These are phyloP conservation scores for Exophiala calicioides DNA, from an alignment of 2,329 filamentous ascomycete species.

Conservation along the genomic window DNA sequence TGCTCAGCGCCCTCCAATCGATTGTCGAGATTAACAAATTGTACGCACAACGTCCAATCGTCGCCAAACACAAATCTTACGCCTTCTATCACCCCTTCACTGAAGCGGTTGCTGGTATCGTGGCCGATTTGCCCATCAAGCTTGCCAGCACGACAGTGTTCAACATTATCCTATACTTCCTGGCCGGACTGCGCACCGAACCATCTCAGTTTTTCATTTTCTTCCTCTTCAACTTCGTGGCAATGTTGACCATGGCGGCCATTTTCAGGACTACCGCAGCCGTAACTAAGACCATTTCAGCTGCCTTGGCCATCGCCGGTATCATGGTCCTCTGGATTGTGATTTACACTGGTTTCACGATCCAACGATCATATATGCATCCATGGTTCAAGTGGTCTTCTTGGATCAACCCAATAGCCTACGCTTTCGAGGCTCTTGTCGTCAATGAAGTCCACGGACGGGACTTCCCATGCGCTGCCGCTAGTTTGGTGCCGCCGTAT, in stretches of 20 bases:
- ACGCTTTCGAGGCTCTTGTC: slow-evolving; percentile 43
- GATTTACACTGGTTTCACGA: slow-evolving; percentile 48
- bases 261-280: slow-evolving; percentile 60
- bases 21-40: slow-evolving; percentile 68
- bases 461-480: slow-evolving; percentile 22
- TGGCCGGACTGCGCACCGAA: slow-evolving; percentile 57
- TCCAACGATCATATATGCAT: slow-evolving; percentile 52
- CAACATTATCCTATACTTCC: slow-evolving; percentile 63
- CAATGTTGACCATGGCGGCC: slow-evolving; percentile 61
- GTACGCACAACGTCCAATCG: slow-evolving; percentile 61
- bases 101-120: slow-evolving; percentile 47
- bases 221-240: slow-evolving; percentile 53
- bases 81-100: slow-evolving; percentile 59
- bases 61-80: slow-evolving; percentile 61
- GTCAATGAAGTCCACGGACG: slow-evolving; percentile 43
- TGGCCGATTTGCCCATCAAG: slow-evolving; percentile 56
- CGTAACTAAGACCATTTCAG: slow-evolving; percentile 58
- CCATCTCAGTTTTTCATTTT: slow-evolving; percentile 64
- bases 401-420: slow-evolving; percentile 44
- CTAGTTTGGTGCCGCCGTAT: slow-evolving; percentile 63
- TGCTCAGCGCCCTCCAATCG: slow-evolving; percentile 64
- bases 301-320: slow-evolving; percentile 56
- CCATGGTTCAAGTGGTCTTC: slow-evolving; percentile 52
- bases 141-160: slow-evolving; percentile 63
- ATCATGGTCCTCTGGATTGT: slow-evolving; percentile 42